Evolutionary conservation across 1,139 yeast species (phyloP).

Genomic region (Lodderomyces elongisporus): DNA sequence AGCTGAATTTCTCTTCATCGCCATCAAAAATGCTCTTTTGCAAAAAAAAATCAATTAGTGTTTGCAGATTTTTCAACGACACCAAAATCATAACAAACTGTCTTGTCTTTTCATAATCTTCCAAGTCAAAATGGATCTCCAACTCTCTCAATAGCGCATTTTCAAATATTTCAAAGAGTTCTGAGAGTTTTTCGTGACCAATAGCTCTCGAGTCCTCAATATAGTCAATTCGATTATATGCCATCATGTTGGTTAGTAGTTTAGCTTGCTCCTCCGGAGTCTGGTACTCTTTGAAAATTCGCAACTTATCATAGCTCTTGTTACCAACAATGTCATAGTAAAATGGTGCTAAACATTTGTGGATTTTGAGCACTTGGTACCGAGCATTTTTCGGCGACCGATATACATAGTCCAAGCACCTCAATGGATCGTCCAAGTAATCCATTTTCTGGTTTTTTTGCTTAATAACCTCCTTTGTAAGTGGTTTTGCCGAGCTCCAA

Average conservation of each 20-base stretch:
- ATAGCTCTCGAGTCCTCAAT: conserved; percentile 26
- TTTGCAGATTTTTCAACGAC: conserved; percentile 38
- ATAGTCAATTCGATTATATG: conserved; percentile 36
- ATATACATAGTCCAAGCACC: conserved; percentile 36
- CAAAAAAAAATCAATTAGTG: conserved; percentile 42
- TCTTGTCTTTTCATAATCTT: conserved; percentile 39
- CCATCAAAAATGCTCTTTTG: conserved; percentile 43
- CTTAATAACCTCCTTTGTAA: conserved; percentile 9
- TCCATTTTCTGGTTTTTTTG: conserved; percentile 4
- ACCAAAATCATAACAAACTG: conserved; percentile 34
- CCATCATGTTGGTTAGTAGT: conserved; percentile 35
- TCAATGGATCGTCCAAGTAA: conserved; percentile 33
- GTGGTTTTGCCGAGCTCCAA: conserved; percentile 17
- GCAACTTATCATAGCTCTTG: conserved; percentile 42
- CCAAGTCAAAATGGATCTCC: conserved; percentile 52
- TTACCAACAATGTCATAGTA: conserved; percentile 45
- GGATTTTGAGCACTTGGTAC: conserved; percentile 38
- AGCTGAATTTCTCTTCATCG: conserved; percentile 24
- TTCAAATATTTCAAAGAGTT: conserved; percentile 68
- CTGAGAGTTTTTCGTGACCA: conserved; percentile 44
- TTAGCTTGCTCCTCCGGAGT: conserved; percentile 48
- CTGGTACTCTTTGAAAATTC: conserved; percentile 42
- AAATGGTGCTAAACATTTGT: conserved; percentile 39
- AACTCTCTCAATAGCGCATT: conserved; percentile 69
- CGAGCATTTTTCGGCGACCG: conserved; percentile 42